phyloP scores from a whole-genome alignment of 139 green algal species.

The Nannochloris sp. region DNA sequence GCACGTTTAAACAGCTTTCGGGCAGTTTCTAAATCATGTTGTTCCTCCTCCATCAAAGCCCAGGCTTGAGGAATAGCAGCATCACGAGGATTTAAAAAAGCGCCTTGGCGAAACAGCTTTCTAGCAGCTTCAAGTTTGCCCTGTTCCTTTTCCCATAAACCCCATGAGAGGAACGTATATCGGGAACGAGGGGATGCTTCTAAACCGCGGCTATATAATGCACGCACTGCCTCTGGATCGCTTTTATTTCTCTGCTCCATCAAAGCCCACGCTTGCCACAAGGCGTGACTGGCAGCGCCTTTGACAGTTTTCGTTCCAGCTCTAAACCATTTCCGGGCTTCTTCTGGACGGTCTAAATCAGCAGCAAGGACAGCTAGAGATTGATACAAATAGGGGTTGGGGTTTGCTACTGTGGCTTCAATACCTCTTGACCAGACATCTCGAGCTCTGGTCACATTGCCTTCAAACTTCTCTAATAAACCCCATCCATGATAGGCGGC shows the following conservation, averaged over 20 bases:
- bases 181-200: slow-evolving; percentile 35
- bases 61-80: slow-evolving; percentile 65
- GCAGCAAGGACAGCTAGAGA: slow-evolving; percentile 71
- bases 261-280: slow-evolving; percentile 85
- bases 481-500: slow-evolving; percentile 96
- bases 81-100: slow-evolving; percentile 72
- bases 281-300: slow-evolving; percentile 41
- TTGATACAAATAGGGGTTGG: slow-evolving; percentile 81
- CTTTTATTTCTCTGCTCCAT: slow-evolving; percentile 54
- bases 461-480: slow-evolving; percentile 83
- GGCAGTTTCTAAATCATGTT: slow-evolving; percentile 47
- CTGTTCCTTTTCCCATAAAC: slow-evolving; percentile 59
- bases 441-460: slow-evolving; percentile 64
- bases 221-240: slow-evolving; percentile 42
- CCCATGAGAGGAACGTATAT: slow-evolving; percentile 71
- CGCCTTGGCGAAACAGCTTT: slow-evolving; percentile 66
- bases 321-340: slow-evolving; percentile 77
- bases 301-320: slow-evolving; percentile 50
- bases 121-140: slow-evolving; percentile 54
- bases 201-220: slow-evolving; percentile 57
- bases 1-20: slow-evolving; percentile 60
- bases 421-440: slow-evolving; percentile 74
- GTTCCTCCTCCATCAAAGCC: slow-evolving; percentile 62
- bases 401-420: slow-evolving; percentile 12
- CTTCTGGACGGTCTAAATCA: slow-evolving; percentile 55